Evolutionary conservation across 805 yeast species (phyloP), one percentile per base, ranked within the genome.

Genomic region (Yarrowia sp.): DNA sequence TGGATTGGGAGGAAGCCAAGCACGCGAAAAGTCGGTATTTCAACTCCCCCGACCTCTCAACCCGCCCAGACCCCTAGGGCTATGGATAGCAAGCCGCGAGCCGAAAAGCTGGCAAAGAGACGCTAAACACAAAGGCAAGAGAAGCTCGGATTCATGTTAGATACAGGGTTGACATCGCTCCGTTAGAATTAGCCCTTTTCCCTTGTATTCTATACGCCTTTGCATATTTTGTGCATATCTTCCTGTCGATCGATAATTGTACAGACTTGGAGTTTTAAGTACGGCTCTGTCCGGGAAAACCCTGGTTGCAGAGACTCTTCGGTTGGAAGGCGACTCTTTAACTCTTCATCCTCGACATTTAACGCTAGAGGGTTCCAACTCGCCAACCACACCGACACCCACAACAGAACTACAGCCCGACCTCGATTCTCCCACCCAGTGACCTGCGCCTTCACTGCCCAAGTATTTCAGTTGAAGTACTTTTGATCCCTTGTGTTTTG

Each of bases 121-220:
- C 13, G 20, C 24, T 17, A 19, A 50, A 50, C 19, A 50, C 56
- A 34, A 50, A 50, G 9, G 42, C 30, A 36, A 50, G 7, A 12
- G n/a, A 17, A 14, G 24, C 12, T 17, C 19, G 20, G n/a, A 49
- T 33, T n/a, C 17, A n/a, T 34, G 42, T 19, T 47, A 46, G 61
- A 46, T 34, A 60, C 61, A 55, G 46, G 61, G 61, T 55, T 55
- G 61, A 40, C 46, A 55, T 39, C 61, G 20, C 61, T 24, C 43
- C 14, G 58, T 52, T 40, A 39, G 40, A 15, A 39, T 55, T 52
- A n/a, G 43, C 43, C 44, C 46, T 40, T 55, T 38, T 39, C 61
- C 55, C 61, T 55, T 55, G 61, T 55, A 55, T 39, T 39, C 61
- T 55, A 55, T 55, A 55, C 61, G 61, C 61, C 61, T 55, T 55